Conservation (phyloP, 2,329 filamentous ascomycete species). For the Aspergillus novofumigatus region DNA sequence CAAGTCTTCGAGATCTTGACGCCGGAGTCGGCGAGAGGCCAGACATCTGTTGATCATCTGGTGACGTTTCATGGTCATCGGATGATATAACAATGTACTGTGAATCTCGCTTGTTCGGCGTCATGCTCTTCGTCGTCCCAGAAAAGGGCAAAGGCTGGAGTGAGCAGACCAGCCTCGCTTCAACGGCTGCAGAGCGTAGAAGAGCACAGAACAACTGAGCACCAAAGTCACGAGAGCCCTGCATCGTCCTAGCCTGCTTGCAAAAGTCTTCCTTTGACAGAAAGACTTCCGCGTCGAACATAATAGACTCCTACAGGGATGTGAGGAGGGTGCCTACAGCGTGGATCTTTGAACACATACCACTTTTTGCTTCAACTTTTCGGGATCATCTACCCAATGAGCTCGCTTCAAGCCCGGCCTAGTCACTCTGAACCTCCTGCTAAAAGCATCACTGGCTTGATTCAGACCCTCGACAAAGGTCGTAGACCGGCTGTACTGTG, state of each 20-base stretch:
- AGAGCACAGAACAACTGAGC: conserved; percentile 88
- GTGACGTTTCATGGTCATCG: conserved; percentile 30
- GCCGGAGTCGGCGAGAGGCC: conserved; percentile 12
- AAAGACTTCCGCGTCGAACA: conserved; percentile 62
- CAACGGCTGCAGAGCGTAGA: conserved; percentile 75
- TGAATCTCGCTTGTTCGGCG: conserved; percentile 38
- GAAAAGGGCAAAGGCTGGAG: conserved; percentile 75
- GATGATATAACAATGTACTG: conserved; percentile 36
- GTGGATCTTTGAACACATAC: conserved; percentile 12
- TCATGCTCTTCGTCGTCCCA: conserved; percentile 41
- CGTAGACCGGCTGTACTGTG: conserved; percentile 71
- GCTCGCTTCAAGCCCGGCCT: conserved; percentile 66
- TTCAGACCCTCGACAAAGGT: conserved; percentile 76
- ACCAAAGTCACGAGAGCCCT: conserved; percentile 83
- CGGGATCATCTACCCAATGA: conserved; percentile 68
- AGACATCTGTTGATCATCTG: conserved; percentile 20
- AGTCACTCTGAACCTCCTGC: conserved; percentile 64
- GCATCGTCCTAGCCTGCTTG: conserved; percentile 61
- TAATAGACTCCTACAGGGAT: conserved; percentile 48
- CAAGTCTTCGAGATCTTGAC: conserved; percentile 28
- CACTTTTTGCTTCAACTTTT: conserved; percentile 56
- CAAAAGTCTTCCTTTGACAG: conserved; percentile 70
- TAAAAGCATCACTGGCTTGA: conserved; percentile 64
- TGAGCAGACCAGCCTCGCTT: conserved; percentile 81
- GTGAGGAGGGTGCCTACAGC: conserved; percentile 16